Conservation (phyloP, 352 stramenopile genomes). For the Pythium folliculosum region DNA sequence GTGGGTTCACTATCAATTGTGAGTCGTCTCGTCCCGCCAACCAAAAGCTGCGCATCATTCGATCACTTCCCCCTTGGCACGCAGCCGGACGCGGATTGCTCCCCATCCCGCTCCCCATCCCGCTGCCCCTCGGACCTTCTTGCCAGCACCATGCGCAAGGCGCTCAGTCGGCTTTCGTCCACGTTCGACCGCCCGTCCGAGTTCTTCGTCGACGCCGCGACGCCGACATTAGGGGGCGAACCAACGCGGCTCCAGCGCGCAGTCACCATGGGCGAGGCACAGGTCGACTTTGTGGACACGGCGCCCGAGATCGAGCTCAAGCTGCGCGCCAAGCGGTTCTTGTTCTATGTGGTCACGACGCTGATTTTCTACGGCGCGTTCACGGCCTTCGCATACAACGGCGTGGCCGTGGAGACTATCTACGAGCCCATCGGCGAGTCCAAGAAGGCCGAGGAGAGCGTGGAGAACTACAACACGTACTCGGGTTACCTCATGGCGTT, state of each 20-base stretch:
- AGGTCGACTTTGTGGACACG: constrained; percentile 14
- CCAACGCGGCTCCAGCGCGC: not conserved
- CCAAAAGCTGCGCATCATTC: too few species aligned
- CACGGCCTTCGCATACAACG: constrained; percentile 34
- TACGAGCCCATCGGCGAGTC: constrained; percentile 42
- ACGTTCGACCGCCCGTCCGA: not conserved
- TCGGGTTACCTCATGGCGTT: constrained; percentile 48
- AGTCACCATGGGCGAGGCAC: not conserved
- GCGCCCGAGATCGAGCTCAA: constrained; percentile 31
- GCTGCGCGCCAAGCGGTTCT: constrained; percentile 25
- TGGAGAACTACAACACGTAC: constrained; percentile 47
- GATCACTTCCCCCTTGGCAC: not conserved
- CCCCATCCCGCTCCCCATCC: not conserved
- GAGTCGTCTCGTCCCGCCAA: too few species aligned
- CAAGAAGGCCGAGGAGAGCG: constrained; percentile 32
- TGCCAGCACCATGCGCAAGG: not conserved
- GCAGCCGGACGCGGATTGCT: not conserved
- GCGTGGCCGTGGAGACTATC: constrained; percentile 37
- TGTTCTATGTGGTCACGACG: constrained; percentile 32
- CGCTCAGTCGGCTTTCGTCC: not conserved
- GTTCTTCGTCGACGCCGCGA: constrained; percentile 3
- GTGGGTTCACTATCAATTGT: too few species aligned
- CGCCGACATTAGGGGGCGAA: not conserved
- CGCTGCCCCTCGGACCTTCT: not conserved
- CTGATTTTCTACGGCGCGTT: constrained; percentile 33